Evolutionary conservation across 2,329 filamentous ascomycete genomes (phyloP).

Genomic region (Ascochyta koolunga): DNA sequence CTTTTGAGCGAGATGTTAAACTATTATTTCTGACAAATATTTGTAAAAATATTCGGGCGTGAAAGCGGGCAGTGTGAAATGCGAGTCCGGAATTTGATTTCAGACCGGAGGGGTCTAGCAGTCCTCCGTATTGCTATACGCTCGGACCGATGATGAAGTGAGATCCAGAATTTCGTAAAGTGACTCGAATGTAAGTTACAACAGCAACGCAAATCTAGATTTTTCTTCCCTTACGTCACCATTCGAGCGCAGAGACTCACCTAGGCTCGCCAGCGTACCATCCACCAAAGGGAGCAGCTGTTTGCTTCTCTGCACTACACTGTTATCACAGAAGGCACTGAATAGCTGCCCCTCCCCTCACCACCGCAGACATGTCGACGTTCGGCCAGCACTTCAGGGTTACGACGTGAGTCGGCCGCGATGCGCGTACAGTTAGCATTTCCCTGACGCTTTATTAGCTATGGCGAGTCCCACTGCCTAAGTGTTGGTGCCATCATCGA

Average conservation of each 20-base stretch:
- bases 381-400: slow-evolving; percentile 84
- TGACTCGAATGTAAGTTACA: slow-evolving; percentile 28
- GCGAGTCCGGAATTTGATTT: too few species aligned
- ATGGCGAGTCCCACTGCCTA: slow-evolving; percentile 88
- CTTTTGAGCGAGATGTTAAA: too few species aligned
- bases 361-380: slow-evolving; percentile 62
- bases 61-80: too few species aligned
- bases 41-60: too few species aligned
- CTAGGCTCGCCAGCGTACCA: background rate
- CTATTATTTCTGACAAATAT: too few species aligned
- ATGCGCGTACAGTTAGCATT: background rate
- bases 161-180: too few species aligned
- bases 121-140: too few species aligned
- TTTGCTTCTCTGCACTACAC: background rate
- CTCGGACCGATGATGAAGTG: too few species aligned
- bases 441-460: slow-evolving; percentile 53
- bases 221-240: slow-evolving; percentile 8
- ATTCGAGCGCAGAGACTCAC: background rate
- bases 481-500: slow-evolving; percentile 96
- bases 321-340: slow-evolving; percentile 8
- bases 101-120: too few species aligned
- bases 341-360: slow-evolving; percentile 7
- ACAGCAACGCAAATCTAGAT: slow-evolving; percentile 17
- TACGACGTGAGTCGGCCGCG: slow-evolving; percentile 69
- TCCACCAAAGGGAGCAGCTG: slow-evolving; percentile 3